Evolutionary conservation across 139 green algal species (phyloP).

Genomic region (Picochlorum sp.): DNA sequence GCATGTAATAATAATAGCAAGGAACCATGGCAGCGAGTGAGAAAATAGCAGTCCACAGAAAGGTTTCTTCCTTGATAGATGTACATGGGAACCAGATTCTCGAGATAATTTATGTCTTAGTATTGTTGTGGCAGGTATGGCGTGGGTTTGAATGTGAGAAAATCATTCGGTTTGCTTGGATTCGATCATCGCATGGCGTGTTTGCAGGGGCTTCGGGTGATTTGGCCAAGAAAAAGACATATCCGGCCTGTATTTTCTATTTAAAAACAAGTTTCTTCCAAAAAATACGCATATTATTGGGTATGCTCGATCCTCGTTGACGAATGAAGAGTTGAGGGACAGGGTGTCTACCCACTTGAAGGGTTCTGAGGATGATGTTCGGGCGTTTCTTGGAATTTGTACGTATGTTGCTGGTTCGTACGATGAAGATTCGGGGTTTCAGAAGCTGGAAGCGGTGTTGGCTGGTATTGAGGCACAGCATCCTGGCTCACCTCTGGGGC

Average conservation of each 20-base stretch:
- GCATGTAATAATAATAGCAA: too few relatives aligned
- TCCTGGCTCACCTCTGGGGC: constrained; percentile 28
- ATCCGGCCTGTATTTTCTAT: constrained; percentile 74
- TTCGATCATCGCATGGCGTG: neutral
- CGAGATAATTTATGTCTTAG: constrained; percentile 10
- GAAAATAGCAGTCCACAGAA: too few relatives aligned
- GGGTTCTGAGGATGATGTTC: constrained; percentile 6
- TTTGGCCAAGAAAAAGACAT: constrained; percentile 87
- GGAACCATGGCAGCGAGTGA: too few relatives aligned
- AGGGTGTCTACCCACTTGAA: constrained; percentile 43
- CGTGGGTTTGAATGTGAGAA: neutral
- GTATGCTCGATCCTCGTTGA: constrained; percentile 67
- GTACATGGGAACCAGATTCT: neutral
- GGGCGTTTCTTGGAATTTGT: constrained; percentile 57
- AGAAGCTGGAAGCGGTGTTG: constrained; percentile 32
- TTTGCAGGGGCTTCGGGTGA: constrained; percentile 48
- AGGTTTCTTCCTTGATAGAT: constrained; percentile 2
- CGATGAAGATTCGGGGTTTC: constrained; percentile 47
- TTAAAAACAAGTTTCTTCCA: constrained; percentile 40
- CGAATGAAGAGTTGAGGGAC: constrained; percentile 48
- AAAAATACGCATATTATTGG: constrained; percentile 58
- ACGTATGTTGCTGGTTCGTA: constrained; percentile 60
- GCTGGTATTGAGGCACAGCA: constrained; percentile 33
- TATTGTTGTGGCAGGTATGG: constrained; percentile 18
- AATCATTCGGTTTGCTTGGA: neutral